Percentiles rank a stretch among this genome's conserved stretches.
These are phyloP conservation scores for Hibiscus trionum DNA, from an alignment of 345 rosid species.

Conservation along the genomic window DNA sequence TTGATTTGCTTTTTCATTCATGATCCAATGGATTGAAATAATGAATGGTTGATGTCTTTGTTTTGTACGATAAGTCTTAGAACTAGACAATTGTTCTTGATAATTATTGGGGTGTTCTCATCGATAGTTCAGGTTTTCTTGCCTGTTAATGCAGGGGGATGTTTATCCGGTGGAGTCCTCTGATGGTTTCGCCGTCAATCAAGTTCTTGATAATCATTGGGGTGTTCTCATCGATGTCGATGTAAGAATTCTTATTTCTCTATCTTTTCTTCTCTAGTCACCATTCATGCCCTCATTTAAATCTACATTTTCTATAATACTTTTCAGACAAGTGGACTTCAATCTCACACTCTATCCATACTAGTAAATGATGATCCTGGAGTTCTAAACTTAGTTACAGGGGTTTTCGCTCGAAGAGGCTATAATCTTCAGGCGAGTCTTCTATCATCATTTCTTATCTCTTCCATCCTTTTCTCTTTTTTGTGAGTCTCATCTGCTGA, in stretches of 20 bases:
- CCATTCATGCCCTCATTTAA: too few relatives aligned
- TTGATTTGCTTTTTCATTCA: too few relatives aligned
- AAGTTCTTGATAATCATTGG: constrained; percentile 81
- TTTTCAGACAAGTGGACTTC: constrained; percentile 52
- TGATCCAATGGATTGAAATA: too few relatives aligned
- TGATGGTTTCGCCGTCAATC: constrained; percentile 36
- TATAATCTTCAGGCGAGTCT: constrained; percentile 56
- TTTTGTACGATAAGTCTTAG: too few relatives aligned
- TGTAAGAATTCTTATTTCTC: constrained; percentile 33
- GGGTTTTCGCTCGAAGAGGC: constrained; percentile 70
- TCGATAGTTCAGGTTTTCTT: constrained; percentile 10
- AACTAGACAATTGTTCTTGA: too few relatives aligned
- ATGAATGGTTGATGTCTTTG: too few relatives aligned
- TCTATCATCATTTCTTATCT: not conserved
- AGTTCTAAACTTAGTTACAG: constrained; percentile 62
- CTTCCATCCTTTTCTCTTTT: not conserved
- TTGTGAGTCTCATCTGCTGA: constrained; percentile 1
- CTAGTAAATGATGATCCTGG: constrained; percentile 57
- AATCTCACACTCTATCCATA: constrained; percentile 61
- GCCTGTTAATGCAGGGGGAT: constrained; percentile 46
- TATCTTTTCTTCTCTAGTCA: too few relatives aligned
- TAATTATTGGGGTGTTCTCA: too few relatives aligned
- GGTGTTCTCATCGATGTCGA: constrained; percentile 69
- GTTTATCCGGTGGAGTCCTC: constrained; percentile 66
- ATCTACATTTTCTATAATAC: not conserved